Conservation (phyloP, 257 asterid genomes). For the Solanum lycopersicoides region DNA sequence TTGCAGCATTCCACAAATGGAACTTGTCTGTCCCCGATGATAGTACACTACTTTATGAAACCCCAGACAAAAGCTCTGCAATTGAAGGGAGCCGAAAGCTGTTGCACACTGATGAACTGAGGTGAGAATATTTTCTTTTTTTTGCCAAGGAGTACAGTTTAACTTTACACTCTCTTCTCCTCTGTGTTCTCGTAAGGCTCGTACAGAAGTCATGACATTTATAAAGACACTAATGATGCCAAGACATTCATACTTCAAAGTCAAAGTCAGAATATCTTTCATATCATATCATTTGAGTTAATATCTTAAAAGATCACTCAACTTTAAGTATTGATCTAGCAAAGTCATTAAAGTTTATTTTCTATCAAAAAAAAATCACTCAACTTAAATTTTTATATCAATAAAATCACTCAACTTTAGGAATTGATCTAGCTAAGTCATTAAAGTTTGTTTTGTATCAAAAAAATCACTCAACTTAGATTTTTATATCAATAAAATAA, state of each 20-base stretch:
- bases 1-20: conserved; percentile 75
- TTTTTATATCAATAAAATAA: too few species aligned
- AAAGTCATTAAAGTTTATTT: too few species aligned
- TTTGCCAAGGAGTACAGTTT: background rate
- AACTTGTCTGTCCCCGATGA: conserved; percentile 45
- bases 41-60: conserved; percentile 65
- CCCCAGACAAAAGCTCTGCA: conserved; percentile 68
- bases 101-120: conserved; percentile 62
- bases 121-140: background rate
- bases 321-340: too few species aligned
- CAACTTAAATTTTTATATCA: too few species aligned
- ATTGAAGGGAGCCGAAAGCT: conserved; percentile 91
- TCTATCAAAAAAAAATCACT: too few species aligned
- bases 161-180: background rate
- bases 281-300: background rate
- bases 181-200: background rate
- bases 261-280: background rate
- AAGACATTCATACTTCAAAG: background rate
- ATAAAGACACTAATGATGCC: background rate
- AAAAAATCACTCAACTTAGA: too few species aligned
- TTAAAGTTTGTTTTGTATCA: too few species aligned
- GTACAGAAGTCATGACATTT: background rate
- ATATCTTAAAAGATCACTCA: too few species aligned
- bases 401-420: too few species aligned
- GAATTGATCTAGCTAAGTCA: too few species aligned